phyloP scores from a whole-genome alignment of 1,284 basidiomycete genomes.

The Moesziomyces globuligerus region DNA sequence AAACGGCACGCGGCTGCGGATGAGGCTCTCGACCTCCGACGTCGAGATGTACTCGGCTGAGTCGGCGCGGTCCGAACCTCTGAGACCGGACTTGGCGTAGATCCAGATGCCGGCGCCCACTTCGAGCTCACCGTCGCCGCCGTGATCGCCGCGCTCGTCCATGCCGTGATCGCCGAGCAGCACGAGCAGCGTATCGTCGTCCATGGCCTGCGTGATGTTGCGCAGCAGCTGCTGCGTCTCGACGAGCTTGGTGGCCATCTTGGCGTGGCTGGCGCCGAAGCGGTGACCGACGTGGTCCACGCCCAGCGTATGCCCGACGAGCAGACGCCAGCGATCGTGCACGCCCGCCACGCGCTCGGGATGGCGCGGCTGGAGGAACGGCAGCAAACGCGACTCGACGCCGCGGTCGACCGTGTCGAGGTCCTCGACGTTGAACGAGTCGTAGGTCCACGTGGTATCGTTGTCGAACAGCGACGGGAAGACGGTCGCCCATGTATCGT shows the following conservation, averaged over 20 bases:
- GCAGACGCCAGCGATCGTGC: slow-evolving; percentile 75
- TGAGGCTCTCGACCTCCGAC: slow-evolving; percentile 4
- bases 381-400: slow-evolving; percentile 83
- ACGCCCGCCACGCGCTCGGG: slow-evolving; percentile 14
- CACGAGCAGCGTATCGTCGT: slow-evolving; percentile 75
- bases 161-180: slow-evolving; percentile 97
- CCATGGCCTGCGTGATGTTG: slow-evolving; percentile 46
- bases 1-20: slow-evolving; percentile 42
- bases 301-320: slow-evolving; percentile 94
- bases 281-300: slow-evolving; percentile 97
- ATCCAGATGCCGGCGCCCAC: slow-evolving; percentile 89
- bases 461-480: slow-evolving; percentile 80
- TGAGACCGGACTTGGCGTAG: slow-evolving; percentile 70
- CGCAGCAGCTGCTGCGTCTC: slow-evolving; percentile 70
- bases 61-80: slow-evolving; percentile 1
- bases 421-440: slow-evolving; percentile 99
- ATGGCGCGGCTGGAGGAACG: slow-evolving; percentile 73
- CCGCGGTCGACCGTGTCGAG: slow-evolving; percentile 94
- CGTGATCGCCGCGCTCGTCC: slow-evolving; percentile 94
- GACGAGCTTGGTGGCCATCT: slow-evolving; percentile 83
- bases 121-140: slow-evolving; percentile 88
- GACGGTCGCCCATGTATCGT: slow-evolving; percentile 93
- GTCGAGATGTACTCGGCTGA: slow-evolving; percentile 25
- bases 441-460: slow-evolving; percentile 82
- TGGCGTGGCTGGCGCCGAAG: slow-evolving; percentile 85